Conservation (phyloP, 495 filamentous ascomycete genomes). For the Chaetomium tenue region DNA sequence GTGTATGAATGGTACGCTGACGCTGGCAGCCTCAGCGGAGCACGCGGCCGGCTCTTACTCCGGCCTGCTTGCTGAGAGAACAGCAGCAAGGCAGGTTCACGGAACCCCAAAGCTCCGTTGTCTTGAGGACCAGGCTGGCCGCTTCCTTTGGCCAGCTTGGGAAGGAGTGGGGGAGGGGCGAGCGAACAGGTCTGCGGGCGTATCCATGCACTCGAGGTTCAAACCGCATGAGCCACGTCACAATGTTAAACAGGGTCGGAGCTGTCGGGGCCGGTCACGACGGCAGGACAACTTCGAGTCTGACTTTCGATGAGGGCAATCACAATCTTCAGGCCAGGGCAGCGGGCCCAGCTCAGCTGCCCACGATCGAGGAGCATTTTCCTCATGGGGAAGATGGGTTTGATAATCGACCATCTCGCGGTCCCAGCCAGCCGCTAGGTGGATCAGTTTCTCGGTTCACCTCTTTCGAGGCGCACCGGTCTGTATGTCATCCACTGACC, state of each 20-base stretch:
- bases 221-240: constrained; percentile 35
- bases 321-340: constrained; percentile 8
- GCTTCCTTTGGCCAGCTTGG: background rate
- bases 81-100: background rate
- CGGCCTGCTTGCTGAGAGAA: background rate
- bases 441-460: background rate
- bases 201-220: background rate
- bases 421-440: background rate
- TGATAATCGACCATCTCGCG: background rate
- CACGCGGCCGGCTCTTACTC: background rate
- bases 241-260: constrained; percentile 2
- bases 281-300: background rate
- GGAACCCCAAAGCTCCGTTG: background rate
- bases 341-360: constrained; percentile 9
- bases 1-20: background rate
- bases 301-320: background rate
- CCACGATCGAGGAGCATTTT: constrained; percentile 11
- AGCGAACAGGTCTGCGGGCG: background rate
- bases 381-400: constrained; percentile 2
- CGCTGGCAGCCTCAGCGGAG: background rate
- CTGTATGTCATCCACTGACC: constrained; percentile 10
- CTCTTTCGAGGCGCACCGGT: background rate
- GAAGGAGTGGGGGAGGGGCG: background rate
- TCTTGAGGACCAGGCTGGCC: too few species aligned
- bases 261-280: background rate